Evolutionary conservation across 768 basidiomycete species (phyloP), one percentile per base, ranked within the genome.

Genomic region (Mycena polygramma): DNA sequence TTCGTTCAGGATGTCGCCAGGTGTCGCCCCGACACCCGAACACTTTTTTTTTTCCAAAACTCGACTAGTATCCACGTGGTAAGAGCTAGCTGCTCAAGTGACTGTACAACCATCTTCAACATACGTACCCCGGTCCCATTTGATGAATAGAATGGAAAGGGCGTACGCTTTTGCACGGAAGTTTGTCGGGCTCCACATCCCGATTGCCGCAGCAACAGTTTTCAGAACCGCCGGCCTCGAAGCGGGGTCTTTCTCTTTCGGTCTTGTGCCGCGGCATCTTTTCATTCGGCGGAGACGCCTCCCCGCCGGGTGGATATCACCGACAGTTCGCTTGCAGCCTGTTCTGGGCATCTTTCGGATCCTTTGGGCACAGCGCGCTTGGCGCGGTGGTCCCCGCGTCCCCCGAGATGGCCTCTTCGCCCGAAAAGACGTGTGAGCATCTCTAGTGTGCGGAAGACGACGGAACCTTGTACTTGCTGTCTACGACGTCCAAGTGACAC

Each of bases 101-200:
- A 26, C 30, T 30, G 20, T 41, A 48, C 30, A 48, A 11, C 19
- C 48, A 58, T 43, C n/a, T 22, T 39, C 30, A 41, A 41, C 10
- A 4, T 20, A 30, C 30, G 24, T n/a, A 17, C n/a, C 37, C 20
- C 26, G 26, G 43, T n/a, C 39, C 61, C 22, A 62, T 52, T 51
- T 36, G 46, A 37, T 36, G 46, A 37, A 61, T 26, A 52, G 0
- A 2, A 41, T 39, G n/a, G 35, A 22, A 41, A 36, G 35, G 39
- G 11, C 26, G 43, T 52, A 36, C 22, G 36, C 59, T 52, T 60
- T n/a, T 26, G 20, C 20, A 39, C 67, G 67, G 67, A 15, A 41
- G 26, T 68, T 68, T 20, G 39, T 68, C 67, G 67, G 67, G 37
- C 51, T 37, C 24, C 54, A 36, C 57, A 30, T 30, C 46, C 60